phyloP scores from a whole-genome alignment of 2,329 filamentous ascomycete genomes.

The Cryphonectria radicalis region DNA sequence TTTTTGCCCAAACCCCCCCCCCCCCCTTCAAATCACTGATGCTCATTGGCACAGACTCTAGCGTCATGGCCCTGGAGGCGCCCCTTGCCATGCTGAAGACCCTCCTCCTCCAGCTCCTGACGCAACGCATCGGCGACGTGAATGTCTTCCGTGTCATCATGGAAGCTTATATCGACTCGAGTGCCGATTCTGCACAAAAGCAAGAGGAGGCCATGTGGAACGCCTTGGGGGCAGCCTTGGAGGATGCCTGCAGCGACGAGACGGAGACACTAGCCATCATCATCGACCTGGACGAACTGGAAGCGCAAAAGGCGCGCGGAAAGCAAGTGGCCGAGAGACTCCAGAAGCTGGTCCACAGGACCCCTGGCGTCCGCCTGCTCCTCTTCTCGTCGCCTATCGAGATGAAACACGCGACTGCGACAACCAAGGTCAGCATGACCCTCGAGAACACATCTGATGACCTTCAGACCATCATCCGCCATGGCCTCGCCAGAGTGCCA shows the following conservation, averaged over 20 bases:
- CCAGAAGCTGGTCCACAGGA: conserved; percentile 3
- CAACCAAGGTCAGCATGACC: conserved; percentile 1
- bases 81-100: conserved; percentile 11
- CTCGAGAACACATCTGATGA: conserved; percentile 10
- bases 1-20: not conserved
- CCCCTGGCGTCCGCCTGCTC: conserved; percentile 6
- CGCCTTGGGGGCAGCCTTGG: not conserved
- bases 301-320: conserved; percentile 3
- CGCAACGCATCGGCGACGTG: conserved; percentile 1
- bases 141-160: conserved; percentile 7
- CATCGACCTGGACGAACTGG: conserved; percentile 7
- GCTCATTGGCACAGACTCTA: not conserved
- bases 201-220: conserved; percentile 7
- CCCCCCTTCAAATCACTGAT: not conserved
- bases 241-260: not conserved
- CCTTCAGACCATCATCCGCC: conserved; percentile 8
- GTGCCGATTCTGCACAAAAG: not conserved
- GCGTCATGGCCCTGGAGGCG: conserved; percentile 10
- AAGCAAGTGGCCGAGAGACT: conserved; percentile 9
- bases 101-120: conserved; percentile 9
- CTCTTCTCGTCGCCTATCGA: conserved; percentile 7
- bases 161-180: not conserved
- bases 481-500: not conserved
- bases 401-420: not conserved
- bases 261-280: conserved; percentile 6